These are phyloP conservation scores for Adansonia grandidieri DNA, from an alignment of 441 rosid species.

Conservation along the genomic window DNA sequence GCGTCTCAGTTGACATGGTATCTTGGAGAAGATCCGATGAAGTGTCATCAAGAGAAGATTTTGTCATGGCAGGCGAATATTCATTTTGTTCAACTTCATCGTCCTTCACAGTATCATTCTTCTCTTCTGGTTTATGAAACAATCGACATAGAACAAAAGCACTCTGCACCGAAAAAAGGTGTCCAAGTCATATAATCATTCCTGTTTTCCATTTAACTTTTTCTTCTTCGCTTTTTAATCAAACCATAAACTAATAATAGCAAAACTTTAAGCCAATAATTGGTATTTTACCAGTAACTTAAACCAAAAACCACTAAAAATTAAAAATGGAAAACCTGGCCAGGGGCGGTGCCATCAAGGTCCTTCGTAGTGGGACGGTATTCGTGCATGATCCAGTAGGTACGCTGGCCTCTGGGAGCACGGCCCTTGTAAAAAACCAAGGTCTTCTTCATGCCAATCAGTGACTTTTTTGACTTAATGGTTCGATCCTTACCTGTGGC, in stretches of 20 bases:
- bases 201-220: not conserved
- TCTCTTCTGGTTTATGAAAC: constrained; percentile 73
- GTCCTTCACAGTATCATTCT: constrained; percentile 40
- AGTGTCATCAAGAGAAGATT: constrained; percentile 63
- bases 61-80: constrained; percentile 51
- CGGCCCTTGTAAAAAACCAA: constrained; percentile 88
- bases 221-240: not conserved
- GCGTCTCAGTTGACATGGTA: constrained; percentile 41
- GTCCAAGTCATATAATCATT: not conserved
- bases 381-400: constrained; percentile 92
- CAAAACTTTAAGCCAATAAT: not conserved
- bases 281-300: not conserved
- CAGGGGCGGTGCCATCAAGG: constrained; percentile 78
- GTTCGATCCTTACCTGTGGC: constrained; percentile 94
- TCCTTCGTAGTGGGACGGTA: constrained; percentile 75
- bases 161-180: constrained; percentile 39
- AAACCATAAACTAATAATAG: not conserved
- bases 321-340: constrained; percentile 54
- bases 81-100: constrained; percentile 57
- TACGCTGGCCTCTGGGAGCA: constrained; percentile 85
- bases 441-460: constrained; percentile 92
- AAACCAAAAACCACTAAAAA: not conserved
- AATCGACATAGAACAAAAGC: constrained; percentile 81
- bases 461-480: constrained; percentile 60
- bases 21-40: constrained; percentile 73